Evolutionary conservation across 495 filamentous ascomycete species (phyloP), one percentile per base, ranked within the genome.

Genomic region (Talaromyces liani): DNA sequence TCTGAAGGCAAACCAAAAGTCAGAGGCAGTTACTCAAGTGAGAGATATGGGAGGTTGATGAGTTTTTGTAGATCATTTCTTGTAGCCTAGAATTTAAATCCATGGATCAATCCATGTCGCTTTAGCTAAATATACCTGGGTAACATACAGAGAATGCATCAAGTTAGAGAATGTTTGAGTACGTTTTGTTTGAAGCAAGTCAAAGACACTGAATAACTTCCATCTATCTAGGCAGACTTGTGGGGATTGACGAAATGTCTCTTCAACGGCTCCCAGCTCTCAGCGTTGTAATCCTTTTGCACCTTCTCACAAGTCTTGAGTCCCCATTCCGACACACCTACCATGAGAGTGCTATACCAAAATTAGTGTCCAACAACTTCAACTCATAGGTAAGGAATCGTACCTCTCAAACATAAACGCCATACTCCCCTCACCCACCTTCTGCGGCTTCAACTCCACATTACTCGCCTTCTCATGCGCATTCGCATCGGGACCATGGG

Each of bases 251-350:
- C 80, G 79, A 95, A 97, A 70, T 90, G 87, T 45, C 88, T 79
- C 75, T 91, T 88, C 65, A 96, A 70, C 6, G 87, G 85, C 36
- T 82, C 84, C 92, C 92, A 97, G 72, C 90, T 93, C 75, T 96
- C 88, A 59, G 86, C 85, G 70, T 87, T 93, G 68, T 97, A 96
- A 61, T 83, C 84, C 65, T 85, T 81, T 75, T 97, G 92, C 41
- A 95, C 88, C 79, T 93, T 95, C 68, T 83, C 79, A 67, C 92
- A 96, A 54, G 81, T 87, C 74, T 90, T 88, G 60, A 96, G 73
- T 0, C 91, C 92, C 92, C 92, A 97, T 66, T 93, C 90, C 16
- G 92, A 95, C 14, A 96, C 91, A 4, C 92, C 92, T 9, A 97
- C 84, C 92, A 96, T 95, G 47, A 91, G 72, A 64, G 82, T 84